A percentile compares a stretch with the other conserved stretches of the same genome.
Evolutionary conservation across 2,329 filamentous ascomycete species (phyloP).

Genomic region (Aspergillus fructus): DNA sequence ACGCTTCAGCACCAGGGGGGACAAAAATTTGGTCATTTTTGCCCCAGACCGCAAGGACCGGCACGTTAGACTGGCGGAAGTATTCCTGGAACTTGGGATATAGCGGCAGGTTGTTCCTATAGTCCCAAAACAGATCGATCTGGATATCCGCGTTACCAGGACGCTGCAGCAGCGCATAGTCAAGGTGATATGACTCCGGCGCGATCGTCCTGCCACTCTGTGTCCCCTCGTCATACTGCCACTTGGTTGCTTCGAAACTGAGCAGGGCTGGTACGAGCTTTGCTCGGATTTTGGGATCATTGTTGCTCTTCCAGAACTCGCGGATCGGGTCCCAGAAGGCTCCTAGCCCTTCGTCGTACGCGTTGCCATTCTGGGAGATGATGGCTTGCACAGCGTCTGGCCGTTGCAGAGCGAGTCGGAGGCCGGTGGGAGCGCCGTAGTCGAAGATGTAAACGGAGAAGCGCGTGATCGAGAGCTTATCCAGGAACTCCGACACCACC

Average conservation of each 20-base stretch:
- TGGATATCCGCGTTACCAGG: conserved; percentile 54
- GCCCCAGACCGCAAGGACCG: conserved; percentile 60
- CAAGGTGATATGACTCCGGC: conserved; percentile 51
- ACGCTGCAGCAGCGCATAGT: conserved; percentile 53
- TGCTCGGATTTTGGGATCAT: conserved; percentile 34
- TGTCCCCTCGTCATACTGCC: conserved; percentile 48
- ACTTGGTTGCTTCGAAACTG: conserved; percentile 41
- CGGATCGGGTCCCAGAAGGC: conserved; percentile 52
- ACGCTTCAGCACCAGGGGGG: conserved; percentile 55
- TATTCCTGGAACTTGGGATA: conserved; percentile 59
- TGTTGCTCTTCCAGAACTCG: conserved; percentile 47
- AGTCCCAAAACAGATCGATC: conserved; percentile 58
- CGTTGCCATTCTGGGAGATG: conserved; percentile 62
- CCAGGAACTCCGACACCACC: conserved; percentile 52
- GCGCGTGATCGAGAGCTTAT: conserved; percentile 46
- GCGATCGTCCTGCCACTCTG: conserved; percentile 36
- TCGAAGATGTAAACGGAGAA: conserved; percentile 63
- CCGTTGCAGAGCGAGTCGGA: conserved; percentile 53
- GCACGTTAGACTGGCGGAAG: conserved; percentile 51
- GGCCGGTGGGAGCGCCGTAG: conserved; percentile 59
- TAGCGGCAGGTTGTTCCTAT: conserved; percentile 54
- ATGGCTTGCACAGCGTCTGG: conserved; percentile 53
- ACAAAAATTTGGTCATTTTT: conserved; percentile 53
- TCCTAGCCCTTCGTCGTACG: conserved; percentile 57
- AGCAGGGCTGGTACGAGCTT: conserved; percentile 37